Conservation (phyloP, 2,329 filamentous ascomycete genomes). For the Fusarium incarnatum region DNA sequence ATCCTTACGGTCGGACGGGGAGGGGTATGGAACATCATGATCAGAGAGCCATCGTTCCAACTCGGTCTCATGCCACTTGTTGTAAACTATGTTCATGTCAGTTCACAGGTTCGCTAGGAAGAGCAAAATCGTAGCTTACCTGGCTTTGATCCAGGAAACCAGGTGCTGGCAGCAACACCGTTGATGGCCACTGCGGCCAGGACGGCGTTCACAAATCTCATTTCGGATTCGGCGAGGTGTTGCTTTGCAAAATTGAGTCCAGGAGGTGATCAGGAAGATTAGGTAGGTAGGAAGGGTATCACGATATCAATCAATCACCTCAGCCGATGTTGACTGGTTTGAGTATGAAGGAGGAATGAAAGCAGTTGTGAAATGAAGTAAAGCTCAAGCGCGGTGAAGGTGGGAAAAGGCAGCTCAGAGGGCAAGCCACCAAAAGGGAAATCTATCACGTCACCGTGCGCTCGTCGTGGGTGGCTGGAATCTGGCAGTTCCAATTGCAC, state of each 20-base stretch:
- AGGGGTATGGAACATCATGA: conserved; percentile 90
- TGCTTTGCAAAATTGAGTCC: conserved; percentile 2
- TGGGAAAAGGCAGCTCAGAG: conserved; percentile 16
- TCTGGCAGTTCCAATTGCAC: conserved; percentile 21
- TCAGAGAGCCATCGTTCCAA: conserved; percentile 97
- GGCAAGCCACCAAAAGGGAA: conserved; percentile 34
- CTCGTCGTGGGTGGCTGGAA: conserved; percentile 41
- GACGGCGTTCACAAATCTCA: conserved; percentile 82
- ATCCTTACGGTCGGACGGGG: conserved; percentile 89
- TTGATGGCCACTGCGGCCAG: conserved; percentile 78
- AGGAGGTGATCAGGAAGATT: neutral
- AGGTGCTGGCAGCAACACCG: conserved; percentile 77
- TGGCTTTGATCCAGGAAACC: conserved; percentile 80
- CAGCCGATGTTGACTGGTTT: neutral
- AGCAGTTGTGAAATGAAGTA: conserved; percentile 2
- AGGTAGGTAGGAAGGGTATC: conserved; percentile 8
- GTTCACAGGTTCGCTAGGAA: neutral
- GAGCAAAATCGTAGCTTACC: conserved; percentile 65
- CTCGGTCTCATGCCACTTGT: conserved; percentile 99
- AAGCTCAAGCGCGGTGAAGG: conserved; percentile 15
- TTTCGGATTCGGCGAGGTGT: conserved; percentile 56
- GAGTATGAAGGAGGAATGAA: conserved; percentile 23
- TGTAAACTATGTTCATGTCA: conserved; percentile 77
- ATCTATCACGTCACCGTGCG: conserved; percentile 48
- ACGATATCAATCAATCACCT: conserved; percentile 10